Evolutionary conservation across 2,329 filamentous ascomycete genomes (phyloP).

Genomic region (Calonectria pteridis): DNA sequence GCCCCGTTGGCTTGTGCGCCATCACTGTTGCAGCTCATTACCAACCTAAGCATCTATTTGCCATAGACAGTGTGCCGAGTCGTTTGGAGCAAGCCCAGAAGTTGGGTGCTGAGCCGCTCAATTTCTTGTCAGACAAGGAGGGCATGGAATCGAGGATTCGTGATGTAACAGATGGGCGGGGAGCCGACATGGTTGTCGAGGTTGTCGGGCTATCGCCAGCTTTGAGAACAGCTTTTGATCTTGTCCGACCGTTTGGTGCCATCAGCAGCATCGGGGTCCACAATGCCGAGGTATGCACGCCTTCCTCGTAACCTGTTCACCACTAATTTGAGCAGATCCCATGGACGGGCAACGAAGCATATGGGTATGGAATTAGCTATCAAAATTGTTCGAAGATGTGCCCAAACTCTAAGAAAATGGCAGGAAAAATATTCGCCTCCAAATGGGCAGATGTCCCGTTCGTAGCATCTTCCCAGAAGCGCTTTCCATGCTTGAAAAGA

Average conservation of each 20-base stretch:
- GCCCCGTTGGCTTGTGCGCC: not conserved
- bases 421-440: not conserved
- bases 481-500: not conserved
- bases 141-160: not conserved
- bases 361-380: not conserved
- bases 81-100: not conserved
- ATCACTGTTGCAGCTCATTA: not conserved
- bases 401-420: not conserved
- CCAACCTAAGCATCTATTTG: not conserved
- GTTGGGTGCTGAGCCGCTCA: not conserved
- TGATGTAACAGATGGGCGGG: not conserved
- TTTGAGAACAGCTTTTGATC: not conserved
- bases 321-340: not conserved
- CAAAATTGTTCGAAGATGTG: not conserved
- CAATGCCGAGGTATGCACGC: not conserved
- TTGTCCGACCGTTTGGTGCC: not conserved
- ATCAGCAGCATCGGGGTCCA: not conserved
- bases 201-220: not conserved
- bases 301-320: not conserved
- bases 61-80: not conserved
- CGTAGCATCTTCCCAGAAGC: conserved; percentile 69
- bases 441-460: conserved; percentile 73
- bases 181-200: not conserved
- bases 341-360: not conserved
- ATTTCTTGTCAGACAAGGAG: not conserved